Conservation (phyloP, 164 flowering plant genomes). For the Aristolochia fimbriata region DNA sequence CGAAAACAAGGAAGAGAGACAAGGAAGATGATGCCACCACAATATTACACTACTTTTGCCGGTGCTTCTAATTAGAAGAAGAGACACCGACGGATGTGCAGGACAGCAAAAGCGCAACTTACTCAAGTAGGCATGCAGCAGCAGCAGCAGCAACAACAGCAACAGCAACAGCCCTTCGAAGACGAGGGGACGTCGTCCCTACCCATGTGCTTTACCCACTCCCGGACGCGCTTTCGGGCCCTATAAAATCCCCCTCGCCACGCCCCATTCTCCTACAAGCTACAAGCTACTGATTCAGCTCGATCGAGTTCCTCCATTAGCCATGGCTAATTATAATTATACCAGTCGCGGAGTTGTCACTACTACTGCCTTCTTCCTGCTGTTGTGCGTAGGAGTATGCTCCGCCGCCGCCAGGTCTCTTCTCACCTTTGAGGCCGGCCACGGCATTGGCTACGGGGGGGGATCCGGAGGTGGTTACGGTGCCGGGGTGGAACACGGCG, state of each 20-base stretch:
- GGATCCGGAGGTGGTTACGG: conserved; percentile 5
- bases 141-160: too few species aligned
- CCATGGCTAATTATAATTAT: conserved; percentile 5
- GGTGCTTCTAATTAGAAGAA: too few species aligned
- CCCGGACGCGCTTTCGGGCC: conserved; percentile 8
- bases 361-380: conserved; percentile 12
- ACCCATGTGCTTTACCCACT: conserved; percentile 13
- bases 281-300: too few species aligned
- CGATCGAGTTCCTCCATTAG: background rate
- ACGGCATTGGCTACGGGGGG: conserved; percentile 1
- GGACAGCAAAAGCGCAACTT: conserved; percentile 11
- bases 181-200: too few species aligned
- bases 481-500: background rate
- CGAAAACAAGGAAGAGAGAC: too few species aligned
- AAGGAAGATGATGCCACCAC: too few species aligned
- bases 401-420: conserved; percentile 27
- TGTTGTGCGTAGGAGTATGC: conserved; percentile 17
- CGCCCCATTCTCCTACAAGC: too few species aligned
- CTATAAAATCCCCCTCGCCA: background rate
- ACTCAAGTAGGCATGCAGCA: too few species aligned
- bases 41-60: too few species aligned
- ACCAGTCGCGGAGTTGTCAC: conserved; percentile 7
- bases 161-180: too few species aligned
- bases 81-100: background rate
- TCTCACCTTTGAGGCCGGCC: conserved; percentile 8